These are phyloP conservation scores for Allium cepa DNA, from an alignment of 106 monocot species.

Conservation along the genomic window DNA sequence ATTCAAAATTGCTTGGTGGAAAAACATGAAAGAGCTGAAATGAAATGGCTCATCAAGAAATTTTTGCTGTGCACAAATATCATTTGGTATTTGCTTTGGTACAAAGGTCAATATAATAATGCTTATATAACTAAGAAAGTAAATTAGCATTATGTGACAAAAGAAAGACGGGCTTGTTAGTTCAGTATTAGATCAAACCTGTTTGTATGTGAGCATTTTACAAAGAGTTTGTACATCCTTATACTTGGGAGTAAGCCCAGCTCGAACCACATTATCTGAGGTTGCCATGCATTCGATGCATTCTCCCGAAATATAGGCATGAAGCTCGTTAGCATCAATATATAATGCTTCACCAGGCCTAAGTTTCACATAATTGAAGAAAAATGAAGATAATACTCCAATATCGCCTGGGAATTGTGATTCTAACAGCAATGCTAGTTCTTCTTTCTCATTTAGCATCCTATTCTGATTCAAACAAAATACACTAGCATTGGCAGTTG, in stretches of 20 bases:
- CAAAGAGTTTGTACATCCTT: constrained; percentile 86
- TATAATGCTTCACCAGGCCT: constrained; percentile 87
- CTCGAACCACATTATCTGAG: constrained; percentile 98
- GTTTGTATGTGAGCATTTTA: constrained; percentile 94
- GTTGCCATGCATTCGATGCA: constrained; percentile 98
- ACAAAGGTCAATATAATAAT: too few species aligned
- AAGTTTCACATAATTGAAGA: constrained; percentile 87
- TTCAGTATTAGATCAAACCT: constrained; percentile 13
- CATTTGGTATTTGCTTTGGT: too few species aligned
- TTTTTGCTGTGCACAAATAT: too few species aligned
- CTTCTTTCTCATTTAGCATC: constrained; percentile 78
- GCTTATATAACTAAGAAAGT: too few species aligned
- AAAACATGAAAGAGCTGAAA: too few species aligned
- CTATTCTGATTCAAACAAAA: constrained; percentile 40
- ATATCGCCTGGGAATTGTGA: constrained; percentile 84
- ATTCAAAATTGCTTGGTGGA: too few species aligned
- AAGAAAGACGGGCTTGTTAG: too few species aligned
- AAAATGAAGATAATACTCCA: constrained; percentile 83
- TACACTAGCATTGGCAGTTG: neutral
- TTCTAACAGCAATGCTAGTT: constrained; percentile 57
- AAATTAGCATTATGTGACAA: too few species aligned
- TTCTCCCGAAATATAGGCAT: constrained; percentile 92
- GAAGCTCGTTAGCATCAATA: constrained; percentile 85
- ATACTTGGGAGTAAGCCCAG: constrained; percentile 91
- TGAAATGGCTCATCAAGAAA: too few species aligned